Evolutionary conservation across 331 rosid genomes (phyloP), one percentile per base, ranked within the genome.

Genomic region (Rhamnella rubrinervis): DNA sequence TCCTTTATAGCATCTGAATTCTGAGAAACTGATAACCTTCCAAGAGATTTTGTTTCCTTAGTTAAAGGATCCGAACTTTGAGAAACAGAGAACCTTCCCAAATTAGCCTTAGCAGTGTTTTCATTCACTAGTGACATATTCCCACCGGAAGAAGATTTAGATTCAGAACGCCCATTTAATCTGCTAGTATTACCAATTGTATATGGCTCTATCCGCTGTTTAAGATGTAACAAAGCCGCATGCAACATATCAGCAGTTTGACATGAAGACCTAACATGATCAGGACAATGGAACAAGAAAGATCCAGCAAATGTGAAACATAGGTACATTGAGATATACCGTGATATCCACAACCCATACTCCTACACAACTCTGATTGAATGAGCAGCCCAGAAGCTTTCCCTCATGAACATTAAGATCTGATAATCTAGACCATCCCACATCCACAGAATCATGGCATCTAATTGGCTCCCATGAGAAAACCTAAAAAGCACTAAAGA

Each of bases 401-500:
- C 97, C 99, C 75, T 95, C 99, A 20, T 95, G 99, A 83, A 95
- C 90, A 82, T 83, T 95, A 72, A 95, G 97, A 87, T 95, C 99
- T 25, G 97, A 91, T 78, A 95, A 83, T 76, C 80, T 86, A 40
- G 99, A 95, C 99, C 99, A 95, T 70, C 99, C 97, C 62, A 95
- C 97, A 23, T 95, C 99, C 77, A 91, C 99, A 60, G 79, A 75
- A 53, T 95, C 99, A 75, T 95, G 88, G 75, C 93, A 89, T 75
- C 90, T 81, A 75, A 95, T 91, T 61, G 99, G 99, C 65, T 95
- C 99, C 99, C 99, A 95, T 1, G 96, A 87, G 86, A 91, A 77
- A 76, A 91, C 96, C 99, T 95, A 84, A n/a, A 35, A 62, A 80
- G 74, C 46, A 77, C 51, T 76, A 21, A 61, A 16, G 55, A 3